Base-by-base conservation (phyloP, 225 moss, liverwort and hornwort genomes). In the Climacium dendroides region DNA sequence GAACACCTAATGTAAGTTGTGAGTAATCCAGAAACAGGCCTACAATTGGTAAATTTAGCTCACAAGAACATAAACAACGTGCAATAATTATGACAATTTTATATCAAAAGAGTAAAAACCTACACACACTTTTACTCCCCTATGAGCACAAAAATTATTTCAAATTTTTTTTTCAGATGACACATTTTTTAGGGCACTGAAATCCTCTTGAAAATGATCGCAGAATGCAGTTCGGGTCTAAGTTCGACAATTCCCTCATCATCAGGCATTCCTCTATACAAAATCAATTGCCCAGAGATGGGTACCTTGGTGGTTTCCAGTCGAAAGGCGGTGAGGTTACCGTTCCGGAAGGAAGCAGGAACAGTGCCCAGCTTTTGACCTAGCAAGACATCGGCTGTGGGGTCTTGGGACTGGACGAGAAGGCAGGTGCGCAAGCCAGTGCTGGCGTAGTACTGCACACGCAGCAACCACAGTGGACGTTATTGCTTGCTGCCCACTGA, bases 361-460 rank as follows among this genome's bases (percentile, higher is more conserved):
- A 74, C 93, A 60, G 86, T 94, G 58, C 98, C 90, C 19, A 99
- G 94, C 90, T 94, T 99, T 58, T 91, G 90, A 63, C 97, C 95
- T 53, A 99, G 86, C 80, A 99, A 89, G 80, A 94, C 87, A 85
- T 96, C 98, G 65, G 96, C 98, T 1, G 98, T 99, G 54, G 96
- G 95, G 84, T 99, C 98, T 92, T 97, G 97, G 62, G 98, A 96
- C 87, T 99, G 98, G 89, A 99, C 85, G 73, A 95, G 95, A 34
- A 99, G 95, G 93, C 97, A 97, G 79, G 96, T 97, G 83, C 96
- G 97, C 91, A 99, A 90, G 88, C 98, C 98, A 43, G 89, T 91
- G 93, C 97, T 99, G 88, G 98, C 95, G 90, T 96, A 99, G 94
- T 97, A 96, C 97, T 99, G 96, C 96, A 95, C 96, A 96, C 87